Base-by-base conservation (phyloP, 805 yeast species). In the Ogataea nitratoaversa region DNA sequence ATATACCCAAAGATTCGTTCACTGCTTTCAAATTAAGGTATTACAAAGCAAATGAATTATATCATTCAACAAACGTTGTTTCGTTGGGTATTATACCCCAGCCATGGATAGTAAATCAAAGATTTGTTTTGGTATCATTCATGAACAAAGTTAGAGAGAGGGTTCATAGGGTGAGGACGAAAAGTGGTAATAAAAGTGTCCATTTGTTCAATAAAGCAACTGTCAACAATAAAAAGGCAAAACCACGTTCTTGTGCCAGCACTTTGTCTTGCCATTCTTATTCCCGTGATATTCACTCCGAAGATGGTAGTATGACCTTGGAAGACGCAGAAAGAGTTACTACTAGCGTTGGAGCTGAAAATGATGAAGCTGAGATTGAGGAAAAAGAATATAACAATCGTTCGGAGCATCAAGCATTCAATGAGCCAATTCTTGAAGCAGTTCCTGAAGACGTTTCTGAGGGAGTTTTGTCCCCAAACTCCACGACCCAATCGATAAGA, bases 71-170 rank as follows among this genome's bases (percentile, higher is more conserved):
- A 1, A 65, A 66, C 35, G 65, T 71, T 2, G 58, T 74, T 0
- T 60, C 82, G 8, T 48, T 84, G 5, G 91, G 91, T 0, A 66
- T 70, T 0, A 56, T 80, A 2, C 91, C 90, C 0, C 58, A 61
- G 19, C 55, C 71, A 11, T 84, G 87, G 88, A 53, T 65, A 14
- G 46, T 60, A 16, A 71, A 72, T 34, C 48, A 43, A 32, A 36
- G 37, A 17, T 47, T 50, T 4, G 37, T 43, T 13, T 29, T 47
- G 9, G 13, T 46, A 19, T 36, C 50, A 3, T 36, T 49, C 9
- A 14, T 50, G 8, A 48, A 40, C 16, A 40, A 36, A 16, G 14
- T 31, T 8, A 27, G 24, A 12, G 25, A 36, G 9, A 32, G 32
- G 20, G 37, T 32, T n/a, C 19, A 37, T 9, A 17, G 16, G 1